Conservation (phyloP, 805 yeast genomes). For the Candida maris region DNA sequence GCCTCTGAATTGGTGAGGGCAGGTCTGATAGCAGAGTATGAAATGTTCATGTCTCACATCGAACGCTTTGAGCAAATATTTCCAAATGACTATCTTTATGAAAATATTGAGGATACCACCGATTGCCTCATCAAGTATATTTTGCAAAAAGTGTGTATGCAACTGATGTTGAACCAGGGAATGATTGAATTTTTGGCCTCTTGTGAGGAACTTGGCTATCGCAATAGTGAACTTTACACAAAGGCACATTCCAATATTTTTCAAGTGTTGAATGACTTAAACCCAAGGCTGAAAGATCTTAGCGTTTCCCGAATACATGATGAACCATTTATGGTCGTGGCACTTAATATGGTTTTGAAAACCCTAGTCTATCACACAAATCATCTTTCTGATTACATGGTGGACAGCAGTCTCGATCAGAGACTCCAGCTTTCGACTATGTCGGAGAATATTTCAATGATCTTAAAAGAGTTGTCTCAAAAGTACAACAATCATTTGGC, state of each 20-base stretch:
- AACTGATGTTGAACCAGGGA: neutral
- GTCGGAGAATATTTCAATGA: neutral
- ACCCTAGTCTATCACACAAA: conserved; percentile 1
- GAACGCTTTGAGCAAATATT: neutral
- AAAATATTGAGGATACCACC: neutral
- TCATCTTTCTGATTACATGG: neutral
- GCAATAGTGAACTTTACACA: neutral
- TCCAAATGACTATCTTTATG: neutral
- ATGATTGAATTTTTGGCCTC: neutral
- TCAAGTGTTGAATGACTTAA: neutral
- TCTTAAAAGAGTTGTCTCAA: neutral
- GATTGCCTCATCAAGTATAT: neutral
- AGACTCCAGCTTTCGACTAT: neutral
- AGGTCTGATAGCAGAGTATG: neutral
- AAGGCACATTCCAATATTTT: neutral
- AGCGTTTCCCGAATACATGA: neutral
- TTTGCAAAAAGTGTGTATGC: neutral
- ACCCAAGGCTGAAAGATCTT: neutral
- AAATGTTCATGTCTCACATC: neutral
- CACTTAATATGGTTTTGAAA: neutral
- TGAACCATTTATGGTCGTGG: neutral
- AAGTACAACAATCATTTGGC: neutral
- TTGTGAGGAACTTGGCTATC: neutral
- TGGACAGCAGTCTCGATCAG: neutral
- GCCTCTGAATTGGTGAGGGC: neutral